phyloP scores from a whole-genome alignment of 2,329 filamentous ascomycete species.

The Macrophomina tecta region DNA sequence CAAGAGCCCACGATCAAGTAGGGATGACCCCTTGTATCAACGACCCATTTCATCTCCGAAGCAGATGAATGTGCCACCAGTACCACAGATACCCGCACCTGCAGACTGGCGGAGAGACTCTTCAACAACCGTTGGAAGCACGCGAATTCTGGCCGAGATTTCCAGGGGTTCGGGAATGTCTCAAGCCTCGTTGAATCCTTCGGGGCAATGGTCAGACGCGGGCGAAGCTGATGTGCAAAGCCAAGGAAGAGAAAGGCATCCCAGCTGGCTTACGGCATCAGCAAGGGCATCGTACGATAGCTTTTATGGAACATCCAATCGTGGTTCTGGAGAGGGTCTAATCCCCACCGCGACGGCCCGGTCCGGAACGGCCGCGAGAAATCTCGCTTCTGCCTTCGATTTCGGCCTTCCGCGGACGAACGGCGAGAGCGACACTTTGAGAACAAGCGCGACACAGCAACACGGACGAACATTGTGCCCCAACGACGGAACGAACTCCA shows the following conservation, averaged over 20 bases:
- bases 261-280: background rate
- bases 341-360: constrained; percentile 8
- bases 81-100: background rate
- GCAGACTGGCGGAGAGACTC: constrained; percentile 16
- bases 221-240: background rate
- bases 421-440: background rate
- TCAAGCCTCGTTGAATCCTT: background rate
- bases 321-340: background rate
- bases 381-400: constrained; percentile 12
- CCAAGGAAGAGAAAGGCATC: background rate
- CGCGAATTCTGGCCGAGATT: background rate
- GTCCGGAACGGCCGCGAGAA: background rate
- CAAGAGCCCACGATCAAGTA: constrained; percentile 14
- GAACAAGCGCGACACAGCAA: background rate
- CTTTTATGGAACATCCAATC: constrained; percentile 3
- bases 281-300: background rate
- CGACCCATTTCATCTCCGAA: constrained; percentile 9
- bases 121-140: constrained; percentile 10
- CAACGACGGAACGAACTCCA: background rate
- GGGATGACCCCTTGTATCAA: constrained; percentile 12
- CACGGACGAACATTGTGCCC: background rate
- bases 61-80: constrained; percentile 5
- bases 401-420: background rate
- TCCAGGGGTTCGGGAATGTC: background rate
- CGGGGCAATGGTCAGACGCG: background rate